These are phyloP conservation scores for Cordyceps militaris DNA, from an alignment of 2,329 filamentous ascomycete genomes.

Conservation along the genomic window DNA sequence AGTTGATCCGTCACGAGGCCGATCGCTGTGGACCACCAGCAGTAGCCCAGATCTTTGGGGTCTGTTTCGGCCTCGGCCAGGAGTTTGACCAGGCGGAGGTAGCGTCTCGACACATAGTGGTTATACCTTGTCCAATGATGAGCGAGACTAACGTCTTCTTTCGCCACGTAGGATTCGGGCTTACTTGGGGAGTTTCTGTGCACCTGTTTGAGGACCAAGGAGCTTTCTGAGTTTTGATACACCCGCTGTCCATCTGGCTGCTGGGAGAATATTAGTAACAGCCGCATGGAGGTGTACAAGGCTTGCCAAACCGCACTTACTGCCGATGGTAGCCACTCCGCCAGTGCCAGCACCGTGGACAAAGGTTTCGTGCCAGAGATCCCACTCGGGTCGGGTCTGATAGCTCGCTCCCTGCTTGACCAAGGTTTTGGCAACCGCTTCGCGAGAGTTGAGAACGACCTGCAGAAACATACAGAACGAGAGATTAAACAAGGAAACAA, in stretches of 20 bases:
- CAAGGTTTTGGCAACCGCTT: neutral
- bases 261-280: neutral
- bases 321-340: neutral
- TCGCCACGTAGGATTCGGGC: neutral
- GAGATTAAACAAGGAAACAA: too few relatives aligned
- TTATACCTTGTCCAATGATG: neutral
- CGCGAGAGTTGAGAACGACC: neutral
- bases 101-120: neutral
- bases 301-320: neutral
- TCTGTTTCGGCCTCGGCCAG: neutral
- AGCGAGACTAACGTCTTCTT: neutral
- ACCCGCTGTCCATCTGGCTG: neutral
- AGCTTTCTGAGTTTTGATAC: neutral
- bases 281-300: too few relatives aligned
- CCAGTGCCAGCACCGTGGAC: neutral
- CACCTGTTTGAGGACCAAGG: neutral
- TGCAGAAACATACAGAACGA: too few relatives aligned
- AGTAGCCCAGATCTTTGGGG: neutral
- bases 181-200: neutral
- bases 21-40: too few relatives aligned
- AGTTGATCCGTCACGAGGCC: too few relatives aligned
- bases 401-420: neutral
- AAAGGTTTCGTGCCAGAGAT: neutral
- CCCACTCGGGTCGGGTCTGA: neutral
- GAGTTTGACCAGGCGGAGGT: neutral